Base-by-base conservation (phyloP, 139 green algal genomes). In the Chlorella sorokiniana region DNA sequence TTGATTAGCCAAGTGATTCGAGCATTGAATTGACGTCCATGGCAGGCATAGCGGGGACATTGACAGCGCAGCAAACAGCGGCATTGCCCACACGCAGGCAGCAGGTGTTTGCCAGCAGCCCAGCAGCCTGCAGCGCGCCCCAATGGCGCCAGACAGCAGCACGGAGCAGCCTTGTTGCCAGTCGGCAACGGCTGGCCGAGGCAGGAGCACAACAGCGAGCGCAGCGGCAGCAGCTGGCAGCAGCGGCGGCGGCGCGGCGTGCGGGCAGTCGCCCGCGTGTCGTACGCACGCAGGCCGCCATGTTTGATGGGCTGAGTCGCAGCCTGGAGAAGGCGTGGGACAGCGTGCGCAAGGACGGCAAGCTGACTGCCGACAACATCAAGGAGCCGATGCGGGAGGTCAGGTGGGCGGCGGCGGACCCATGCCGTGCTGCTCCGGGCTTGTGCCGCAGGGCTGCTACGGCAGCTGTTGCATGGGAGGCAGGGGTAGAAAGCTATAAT, bases 361-460 rank as follows among this genome's bases (percentile, higher is more conserved):
- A 94, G 77, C 87, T 99, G 38, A 99, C 93, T 0, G 33, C 85
- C 23, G 96, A 99, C 62, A 99, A 99, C 86, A 95, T 99, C 59
- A 99, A 99, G 87, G 83, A 76, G 48, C 94, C 95, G 23, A 86
- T 98, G 87, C 89, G 91, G 23, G 95, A 98, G 63, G 96, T 99
- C 44, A 89, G 96, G 4, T 67, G 77, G 18, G 73, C n/a, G 40
- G 59, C 27, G 18, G 14, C 10, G 25, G 3, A 27, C 25, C 45
- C 45, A 22, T 10, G 10, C 14, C 10, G 10, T 54, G 45, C 45
- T 54, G 45, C 45, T 54, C n/a, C n/a, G n/a, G n/a, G n/a, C n/a
- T n/a, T n/a, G n/a, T n/a, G n/a, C n/a, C n/a, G n/a, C n/a, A n/a
- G n/a, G n/a, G 45, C 45, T 54, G 45, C 45, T 54, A 14, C 45